Percentiles rank a stretch among this genome's conserved stretches.
Conservation (phyloP, 1,139 yeast genomes). For the Cylindricascospora bacillispora region DNA sequence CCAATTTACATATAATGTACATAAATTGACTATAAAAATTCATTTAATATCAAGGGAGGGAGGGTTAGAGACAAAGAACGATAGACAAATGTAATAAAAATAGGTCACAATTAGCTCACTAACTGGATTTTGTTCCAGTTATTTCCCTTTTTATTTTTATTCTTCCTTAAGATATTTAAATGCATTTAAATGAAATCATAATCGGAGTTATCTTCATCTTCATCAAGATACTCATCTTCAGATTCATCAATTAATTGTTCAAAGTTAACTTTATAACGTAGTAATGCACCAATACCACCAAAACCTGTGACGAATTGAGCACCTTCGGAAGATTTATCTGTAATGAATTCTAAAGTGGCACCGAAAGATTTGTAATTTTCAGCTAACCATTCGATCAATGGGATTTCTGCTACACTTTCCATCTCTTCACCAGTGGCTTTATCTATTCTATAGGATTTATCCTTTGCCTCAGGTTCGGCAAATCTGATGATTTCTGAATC, state of each 20-base stretch:
- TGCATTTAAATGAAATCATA: conserved; percentile 27
- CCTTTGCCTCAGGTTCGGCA: conserved; percentile 54
- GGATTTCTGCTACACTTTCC: conserved; percentile 72
- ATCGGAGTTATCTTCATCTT: conserved; percentile 47
- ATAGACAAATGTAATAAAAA: no score
- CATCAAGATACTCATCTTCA: conserved; percentile 82
- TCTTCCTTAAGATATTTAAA: no score
- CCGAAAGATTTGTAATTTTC: conserved; percentile 90
- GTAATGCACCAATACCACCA: conserved; percentile 96
- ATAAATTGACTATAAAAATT: no score
- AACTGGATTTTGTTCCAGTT: no score
- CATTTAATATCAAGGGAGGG: no score
- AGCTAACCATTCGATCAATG: conserved; percentile 92
- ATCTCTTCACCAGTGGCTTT: conserved; percentile 80
- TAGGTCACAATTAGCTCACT: no score
- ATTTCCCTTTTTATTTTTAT: no score
- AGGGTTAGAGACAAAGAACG: no score
- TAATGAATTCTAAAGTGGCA: conserved; percentile 89
- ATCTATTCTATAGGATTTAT: conserved; percentile 67
- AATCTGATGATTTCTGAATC: conserved; percentile 67
- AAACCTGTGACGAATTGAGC: conserved; percentile 96
- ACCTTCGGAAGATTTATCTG: conserved; percentile 95
- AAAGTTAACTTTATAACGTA: conserved; percentile 93
- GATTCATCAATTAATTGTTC: conserved; percentile 86
- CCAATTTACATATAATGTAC: no score